Percentiles rank a stretch among this genome's conserved stretches.
Conservation (phyloP, 1,139 yeast genomes). For the Scheffersomyces segobiensis region DNA sequence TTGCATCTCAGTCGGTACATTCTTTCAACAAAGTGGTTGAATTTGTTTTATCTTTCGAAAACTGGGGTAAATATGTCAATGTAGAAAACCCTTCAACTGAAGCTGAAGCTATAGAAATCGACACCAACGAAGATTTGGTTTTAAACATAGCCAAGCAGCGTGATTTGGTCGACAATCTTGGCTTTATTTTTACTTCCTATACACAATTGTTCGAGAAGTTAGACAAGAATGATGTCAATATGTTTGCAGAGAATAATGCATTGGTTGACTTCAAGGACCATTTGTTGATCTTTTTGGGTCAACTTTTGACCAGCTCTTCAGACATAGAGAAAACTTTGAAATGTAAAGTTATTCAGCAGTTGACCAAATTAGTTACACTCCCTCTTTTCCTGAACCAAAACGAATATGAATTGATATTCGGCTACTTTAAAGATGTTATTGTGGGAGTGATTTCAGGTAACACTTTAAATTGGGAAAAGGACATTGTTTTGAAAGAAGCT, state of each 20-base stretch:
- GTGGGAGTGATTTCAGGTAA: slow-evolving; percentile 30
- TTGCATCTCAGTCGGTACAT: slow-evolving; percentile 39
- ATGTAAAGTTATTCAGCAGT: slow-evolving; percentile 63
- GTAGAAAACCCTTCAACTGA: slow-evolving; percentile 12
- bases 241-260: slow-evolving; percentile 17
- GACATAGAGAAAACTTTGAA: slow-evolving; percentile 67
- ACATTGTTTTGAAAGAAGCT: slow-evolving; percentile 33
- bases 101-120: slow-evolving; percentile 9
- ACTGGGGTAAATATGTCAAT: slow-evolving; percentile 42
- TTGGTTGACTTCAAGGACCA: slow-evolving; percentile 59
- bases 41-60: slow-evolving; percentile 29
- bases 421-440: slow-evolving; percentile 65
- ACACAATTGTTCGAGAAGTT: slow-evolving; percentile 19
- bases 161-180: slow-evolving; percentile 58
- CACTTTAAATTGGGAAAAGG: slow-evolving; percentile 35
- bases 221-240: slow-evolving; percentile 9
- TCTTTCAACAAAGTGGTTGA: slow-evolving; percentile 51
- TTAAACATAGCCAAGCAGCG: slow-evolving; percentile 58
- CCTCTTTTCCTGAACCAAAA: slow-evolving; percentile 45
- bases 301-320: slow-evolving; percentile 66
- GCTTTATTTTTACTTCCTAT: slow-evolving; percentile 48
- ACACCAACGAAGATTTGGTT: slow-evolving; percentile 28
- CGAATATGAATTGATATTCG: slow-evolving; percentile 65
- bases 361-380: slow-evolving; percentile 54
- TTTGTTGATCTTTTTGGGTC: slow-evolving; percentile 63